phyloP scores from a whole-genome alignment of 164 flowering plant genomes.

The Macadamia tetraphylla region DNA sequence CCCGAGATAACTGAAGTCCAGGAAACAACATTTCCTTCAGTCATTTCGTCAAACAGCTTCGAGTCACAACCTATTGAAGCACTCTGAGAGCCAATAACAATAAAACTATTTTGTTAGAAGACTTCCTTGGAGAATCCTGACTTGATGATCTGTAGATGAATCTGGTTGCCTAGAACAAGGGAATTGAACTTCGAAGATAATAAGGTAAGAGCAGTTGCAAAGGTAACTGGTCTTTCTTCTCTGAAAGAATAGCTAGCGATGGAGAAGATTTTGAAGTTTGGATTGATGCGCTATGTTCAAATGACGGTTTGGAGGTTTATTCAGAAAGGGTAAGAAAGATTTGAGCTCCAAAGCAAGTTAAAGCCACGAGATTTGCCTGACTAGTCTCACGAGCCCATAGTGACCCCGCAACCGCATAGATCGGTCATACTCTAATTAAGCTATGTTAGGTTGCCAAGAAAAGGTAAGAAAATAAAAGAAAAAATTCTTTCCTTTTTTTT shows the following conservation, averaged over 20 bases:
- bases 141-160: constrained; percentile 35
- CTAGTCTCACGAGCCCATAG: too few relatives aligned
- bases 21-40: constrained; percentile 41
- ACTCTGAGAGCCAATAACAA: constrained; percentile 30
- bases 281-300: background rate
- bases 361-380: constrained; percentile 2
- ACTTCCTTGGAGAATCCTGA: constrained; percentile 24
- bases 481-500: too few relatives aligned
- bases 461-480: too few relatives aligned
- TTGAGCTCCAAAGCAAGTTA: background rate
- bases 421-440: too few relatives aligned
- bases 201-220: constrained; percentile 21
- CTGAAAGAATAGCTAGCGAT: background rate
- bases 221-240: constrained; percentile 11
- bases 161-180: constrained; percentile 21
- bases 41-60: constrained; percentile 50
- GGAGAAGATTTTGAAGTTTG: background rate
- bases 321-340: background rate
- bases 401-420: too few relatives aligned
- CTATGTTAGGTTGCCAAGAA: too few relatives aligned
- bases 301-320: background rate
- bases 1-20: constrained; percentile 49
- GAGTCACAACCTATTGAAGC: constrained; percentile 22
- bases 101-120: constrained; percentile 31
- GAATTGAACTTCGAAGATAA: constrained; percentile 22